Conservation (phyloP, 148 eudicot genomes). For the Spergularia bocconei region DNA sequence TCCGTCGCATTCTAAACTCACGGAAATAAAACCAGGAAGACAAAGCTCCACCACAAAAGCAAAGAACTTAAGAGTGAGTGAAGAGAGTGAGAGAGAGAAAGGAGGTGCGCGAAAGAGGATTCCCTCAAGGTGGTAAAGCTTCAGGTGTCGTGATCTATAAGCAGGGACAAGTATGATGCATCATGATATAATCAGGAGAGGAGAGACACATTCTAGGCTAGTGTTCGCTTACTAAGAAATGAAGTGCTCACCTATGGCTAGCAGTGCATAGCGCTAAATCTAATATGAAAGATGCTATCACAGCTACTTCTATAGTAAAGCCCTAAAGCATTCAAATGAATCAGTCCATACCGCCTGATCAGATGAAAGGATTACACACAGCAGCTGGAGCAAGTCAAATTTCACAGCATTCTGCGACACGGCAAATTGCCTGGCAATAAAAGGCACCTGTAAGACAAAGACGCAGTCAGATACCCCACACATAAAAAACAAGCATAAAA, state of each 20-base stretch:
- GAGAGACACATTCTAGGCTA: not conserved
- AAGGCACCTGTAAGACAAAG: conserved; percentile 49
- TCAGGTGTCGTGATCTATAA: no score
- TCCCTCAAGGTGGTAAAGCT: no score
- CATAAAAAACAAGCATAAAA: not conserved
- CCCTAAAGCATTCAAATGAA: not conserved
- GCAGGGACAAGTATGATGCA: no score
- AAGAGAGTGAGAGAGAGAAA: no score
- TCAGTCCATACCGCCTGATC: conserved; percentile 52
- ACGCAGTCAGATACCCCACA: conserved; percentile 5
- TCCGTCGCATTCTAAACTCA: no score
- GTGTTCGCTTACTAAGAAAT: not conserved
- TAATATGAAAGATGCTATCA: not conserved
- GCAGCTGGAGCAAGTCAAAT: conserved; percentile 74
- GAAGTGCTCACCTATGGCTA: not conserved
- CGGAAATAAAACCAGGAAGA: no score
- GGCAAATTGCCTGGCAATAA: conserved; percentile 64
- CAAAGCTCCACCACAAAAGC: no score
- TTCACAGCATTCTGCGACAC: conserved; percentile 71
- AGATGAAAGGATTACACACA: conserved; percentile 56
- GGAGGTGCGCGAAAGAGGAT: no score
- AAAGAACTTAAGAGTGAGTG: no score
- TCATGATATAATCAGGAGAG: no score
- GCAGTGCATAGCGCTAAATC: not conserved
- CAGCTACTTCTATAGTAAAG: not conserved